Base-by-base conservation (phyloP, 2,329 filamentous ascomycete species). In the Verticillium klebahnii region DNA sequence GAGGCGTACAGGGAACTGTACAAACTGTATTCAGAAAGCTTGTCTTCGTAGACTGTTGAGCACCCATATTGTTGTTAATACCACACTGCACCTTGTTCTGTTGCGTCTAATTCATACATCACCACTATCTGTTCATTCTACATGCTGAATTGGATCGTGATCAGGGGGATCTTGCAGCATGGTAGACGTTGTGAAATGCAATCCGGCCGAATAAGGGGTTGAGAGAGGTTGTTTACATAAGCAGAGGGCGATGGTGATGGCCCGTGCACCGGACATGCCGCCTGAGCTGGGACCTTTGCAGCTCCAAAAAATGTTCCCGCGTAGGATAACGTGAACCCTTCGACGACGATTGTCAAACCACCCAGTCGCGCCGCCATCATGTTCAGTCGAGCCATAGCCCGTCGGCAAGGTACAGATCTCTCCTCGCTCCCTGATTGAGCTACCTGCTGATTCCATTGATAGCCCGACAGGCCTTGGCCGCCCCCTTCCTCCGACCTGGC, bases 381-480 rank as follows among this genome's bases (percentile, higher is more conserved):
- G 85, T 85, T 86, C 69, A 69, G 84, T 67, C 80, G 83, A 77
- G 85, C 79, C 71, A 74, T 78, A 66, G 77, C 77, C 60, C 74
- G 80, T 72, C 83, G 83, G 81, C 77, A 85, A 72, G 80, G 85
- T 86, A 75, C 69, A 79, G 6, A 23, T 1, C 12, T 12, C 5
- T 17, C 9, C 19, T 19, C 19, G 2, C 9, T 25, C 11, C 19
- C n/a, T 14, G 8, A 14, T 19, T 4, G 3, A 23, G 11, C 8
- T 23, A 12, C n/a, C 15, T 6, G 23, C 45, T 52, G 45, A 52
- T 19, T 19, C 45, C 54, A 60, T 59, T 29, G 60, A 55, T 63
- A 88, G 85, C 83, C 80, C 83, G 81, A 67, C 79, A 77, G 74
- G 80, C 79, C 69, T 69, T 87, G 72, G 78, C 78, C 62, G 71